Evolutionary conservation across 768 basidiomycete genomes (phyloP), one percentile per base, ranked within the genome.

Genomic region (Kwoniella bestiolae): DNA sequence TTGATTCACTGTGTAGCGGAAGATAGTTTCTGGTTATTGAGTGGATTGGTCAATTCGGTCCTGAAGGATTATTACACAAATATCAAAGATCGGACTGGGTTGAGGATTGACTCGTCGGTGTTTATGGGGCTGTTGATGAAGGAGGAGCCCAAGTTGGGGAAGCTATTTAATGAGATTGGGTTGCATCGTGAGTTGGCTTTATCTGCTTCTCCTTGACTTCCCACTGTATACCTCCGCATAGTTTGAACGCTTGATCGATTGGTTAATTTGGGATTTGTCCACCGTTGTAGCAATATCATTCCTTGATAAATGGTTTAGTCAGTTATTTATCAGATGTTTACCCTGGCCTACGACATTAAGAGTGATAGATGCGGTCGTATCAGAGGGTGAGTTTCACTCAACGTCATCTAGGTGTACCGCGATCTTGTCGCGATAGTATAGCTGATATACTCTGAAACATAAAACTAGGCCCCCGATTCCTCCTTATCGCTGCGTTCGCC

Each of bases 1-100:
- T 60, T 78, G 9, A 78, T 78, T n/a, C 76, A 78, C 50, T 75
- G 72, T 61, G 74, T 75, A 2, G 76, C 71, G 11, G 79, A 79
- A 63, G 78, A 80, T 45, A 71, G 73, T 2, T 80, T 78, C 47
- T 76, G 75, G 74, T 61, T 79, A 9, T 67, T 77, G 21, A 58
- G 63, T 16, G 75, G 74, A 5, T 66, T 80, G 25, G 65, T 80
- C 35, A 71, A 75, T 56, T 66, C 70, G 6, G 56, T 70, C 21
- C 29, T 69, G 56, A 72, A 65, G 52, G 73, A 75, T 49, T 78
- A 75, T 51, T 75, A 70, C 51, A 55, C 52, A 18, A 35, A 35
- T 55, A 34, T 52, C 1, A 63, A 61, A 11, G 76, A 73, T 14
- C 34, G 49, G 34, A 52, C 26, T 14, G 71, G 73, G 2, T 46